Conservation (phyloP, 2,329 filamentous ascomycete genomes). For the Beauveria scarabaeidicola region DNA sequence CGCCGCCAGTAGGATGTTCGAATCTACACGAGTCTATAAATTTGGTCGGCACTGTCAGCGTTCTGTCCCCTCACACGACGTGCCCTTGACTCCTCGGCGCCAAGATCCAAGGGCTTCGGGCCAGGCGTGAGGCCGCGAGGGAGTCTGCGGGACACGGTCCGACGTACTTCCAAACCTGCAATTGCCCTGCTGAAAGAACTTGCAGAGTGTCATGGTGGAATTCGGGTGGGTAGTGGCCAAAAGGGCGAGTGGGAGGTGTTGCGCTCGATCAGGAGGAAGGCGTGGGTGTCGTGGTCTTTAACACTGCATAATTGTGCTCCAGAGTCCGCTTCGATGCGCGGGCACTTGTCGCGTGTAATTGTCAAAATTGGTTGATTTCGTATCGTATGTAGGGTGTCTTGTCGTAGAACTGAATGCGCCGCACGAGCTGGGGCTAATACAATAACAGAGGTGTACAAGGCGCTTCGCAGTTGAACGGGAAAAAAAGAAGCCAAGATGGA, state of each 20-base stretch:
- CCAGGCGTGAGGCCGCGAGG: too few relatives aligned
- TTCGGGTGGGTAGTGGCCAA: background rate
- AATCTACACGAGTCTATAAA: conserved; percentile 43
- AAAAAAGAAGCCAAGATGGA: background rate
- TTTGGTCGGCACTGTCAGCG: background rate
- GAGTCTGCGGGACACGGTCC: background rate
- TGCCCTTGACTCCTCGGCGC: background rate
- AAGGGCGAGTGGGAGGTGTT: background rate
- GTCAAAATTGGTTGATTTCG: background rate
- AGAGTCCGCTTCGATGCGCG: background rate
- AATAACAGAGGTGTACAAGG: background rate
- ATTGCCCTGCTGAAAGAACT: conserved; percentile 41
- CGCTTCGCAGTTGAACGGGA: background rate
- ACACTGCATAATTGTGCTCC: background rate
- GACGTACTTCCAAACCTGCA: conserved; percentile 44
- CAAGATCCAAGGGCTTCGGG: background rate
- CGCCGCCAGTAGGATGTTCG: conserved; percentile 40
- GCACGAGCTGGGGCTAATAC: background rate
- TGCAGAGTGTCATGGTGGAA: conserved; percentile 34
- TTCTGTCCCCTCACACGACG: background rate
- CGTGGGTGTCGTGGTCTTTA: background rate
- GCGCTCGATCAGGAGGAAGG: background rate
- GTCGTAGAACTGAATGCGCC: background rate
- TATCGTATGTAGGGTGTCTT: background rate
- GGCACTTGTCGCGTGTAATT: background rate